Evolutionary conservation across 106 monocot genomes (phyloP).

Genomic region (Acorus gramineus): DNA sequence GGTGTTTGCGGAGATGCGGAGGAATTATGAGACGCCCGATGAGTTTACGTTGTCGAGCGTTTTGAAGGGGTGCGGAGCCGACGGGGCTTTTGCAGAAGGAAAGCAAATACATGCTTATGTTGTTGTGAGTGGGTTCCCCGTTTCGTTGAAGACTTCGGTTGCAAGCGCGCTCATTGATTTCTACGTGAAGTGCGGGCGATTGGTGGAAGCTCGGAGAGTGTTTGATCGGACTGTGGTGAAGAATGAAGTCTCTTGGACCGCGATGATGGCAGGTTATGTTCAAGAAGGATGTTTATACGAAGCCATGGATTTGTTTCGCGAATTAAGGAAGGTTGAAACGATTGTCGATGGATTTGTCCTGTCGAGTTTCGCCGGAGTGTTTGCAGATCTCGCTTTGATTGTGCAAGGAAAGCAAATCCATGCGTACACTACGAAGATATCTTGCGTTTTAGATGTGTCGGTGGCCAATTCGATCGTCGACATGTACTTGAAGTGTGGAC

Average conservation of each 20-base stretch:
- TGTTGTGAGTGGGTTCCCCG: conserved; percentile 9
- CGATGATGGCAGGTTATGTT: conserved; percentile 22
- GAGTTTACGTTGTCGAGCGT: conserved; percentile 44
- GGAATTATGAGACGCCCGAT: conserved; percentile 14
- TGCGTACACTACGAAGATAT: conserved; percentile 20
- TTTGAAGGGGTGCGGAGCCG: conserved; percentile 36
- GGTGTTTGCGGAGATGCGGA: conserved; percentile 31
- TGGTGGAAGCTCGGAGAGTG: conserved; percentile 26
- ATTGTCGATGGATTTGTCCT: conserved; percentile 28
- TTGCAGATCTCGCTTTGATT: conserved; percentile 39
- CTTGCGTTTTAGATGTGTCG: conserved; percentile 28
- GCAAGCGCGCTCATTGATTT: conserved; percentile 34
- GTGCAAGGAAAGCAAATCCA: conserved; percentile 43
- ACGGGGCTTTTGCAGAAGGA: conserved; percentile 16
- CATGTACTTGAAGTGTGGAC: conserved; percentile 49
- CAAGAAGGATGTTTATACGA: conserved; percentile 26
- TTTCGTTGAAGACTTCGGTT: conserved; percentile 21
- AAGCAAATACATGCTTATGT: conserved; percentile 30
- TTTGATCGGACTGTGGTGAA: conserved; percentile 17
- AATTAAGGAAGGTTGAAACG: conserved; percentile 18
- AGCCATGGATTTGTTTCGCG: conserved; percentile 22
- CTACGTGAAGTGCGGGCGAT: conserved; percentile 23
- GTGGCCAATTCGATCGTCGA: conserved; percentile 35
- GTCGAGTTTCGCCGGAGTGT: conserved; percentile 31
- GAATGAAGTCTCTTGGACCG: conserved; percentile 39